Conservation (phyloP, 495 filamentous ascomycete species). For the Peziza echinospora region DNA sequence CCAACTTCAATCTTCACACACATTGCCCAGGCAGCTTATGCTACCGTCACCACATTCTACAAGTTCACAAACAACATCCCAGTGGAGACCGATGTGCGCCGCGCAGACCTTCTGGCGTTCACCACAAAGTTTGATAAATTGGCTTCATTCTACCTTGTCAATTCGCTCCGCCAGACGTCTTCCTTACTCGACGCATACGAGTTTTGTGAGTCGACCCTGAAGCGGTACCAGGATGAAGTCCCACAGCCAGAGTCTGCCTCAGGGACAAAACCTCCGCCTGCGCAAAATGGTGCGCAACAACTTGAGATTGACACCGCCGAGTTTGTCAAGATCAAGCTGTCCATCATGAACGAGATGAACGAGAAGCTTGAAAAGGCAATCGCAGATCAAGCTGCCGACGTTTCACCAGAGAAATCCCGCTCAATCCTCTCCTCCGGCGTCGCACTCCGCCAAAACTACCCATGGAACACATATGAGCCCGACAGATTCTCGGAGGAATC, state of each 20-base stretch:
- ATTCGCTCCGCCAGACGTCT: neutral
- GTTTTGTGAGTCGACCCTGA: neutral
- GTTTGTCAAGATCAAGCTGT: neutral
- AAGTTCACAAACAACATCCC: neutral
- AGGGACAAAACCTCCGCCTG: neutral
- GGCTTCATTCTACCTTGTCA: neutral
- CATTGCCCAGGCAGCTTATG: neutral
- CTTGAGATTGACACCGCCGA: neutral
- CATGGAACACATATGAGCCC: constrained; percentile 81
- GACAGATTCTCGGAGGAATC: constrained; percentile 54
- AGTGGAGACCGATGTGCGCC: neutral
- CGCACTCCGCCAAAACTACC: constrained; percentile 60
- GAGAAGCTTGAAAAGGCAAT: neutral
- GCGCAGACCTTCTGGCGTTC: neutral
- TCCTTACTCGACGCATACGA: neutral
- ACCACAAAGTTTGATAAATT: neutral
- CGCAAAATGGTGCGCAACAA: neutral
- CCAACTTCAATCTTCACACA: neutral
- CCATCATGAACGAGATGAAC: neutral
- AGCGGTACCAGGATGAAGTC: neutral
- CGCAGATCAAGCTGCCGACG: neutral
- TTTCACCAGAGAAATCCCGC: neutral
- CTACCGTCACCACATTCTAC: neutral
- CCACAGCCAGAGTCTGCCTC: neutral
- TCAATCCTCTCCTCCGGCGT: neutral